phyloP scores from a whole-genome alignment of 805 yeast genomes.

The Lipomyces japonicus region DNA sequence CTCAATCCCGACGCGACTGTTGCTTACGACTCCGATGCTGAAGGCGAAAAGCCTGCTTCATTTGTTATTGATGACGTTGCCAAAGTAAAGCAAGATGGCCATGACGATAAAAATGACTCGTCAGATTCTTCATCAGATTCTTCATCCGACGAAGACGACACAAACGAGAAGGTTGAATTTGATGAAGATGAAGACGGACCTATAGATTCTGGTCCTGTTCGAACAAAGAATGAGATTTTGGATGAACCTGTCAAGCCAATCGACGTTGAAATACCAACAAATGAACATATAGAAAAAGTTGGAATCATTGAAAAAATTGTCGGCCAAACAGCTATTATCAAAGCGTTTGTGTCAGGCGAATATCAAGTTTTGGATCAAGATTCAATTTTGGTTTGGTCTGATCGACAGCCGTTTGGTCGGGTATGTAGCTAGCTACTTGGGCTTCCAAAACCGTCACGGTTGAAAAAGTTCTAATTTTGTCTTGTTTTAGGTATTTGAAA shows the following conservation, averaged over 20 bases:
- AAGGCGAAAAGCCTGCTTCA: conserved; percentile 2
- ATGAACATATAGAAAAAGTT: conserved; percentile 63
- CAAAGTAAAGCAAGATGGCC: conserved; percentile 1
- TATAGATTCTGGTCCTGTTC: conserved; percentile 56
- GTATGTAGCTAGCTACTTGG: conserved; percentile 41
- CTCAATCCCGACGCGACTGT: conserved; percentile 12
- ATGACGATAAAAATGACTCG: conserved; percentile 4
- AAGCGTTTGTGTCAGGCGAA: conserved; percentile 76
- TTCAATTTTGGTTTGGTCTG: conserved; percentile 73
- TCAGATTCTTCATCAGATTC: conserved; percentile 10
- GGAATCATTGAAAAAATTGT: conserved; percentile 69
- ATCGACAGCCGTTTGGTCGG: conserved; percentile 66
- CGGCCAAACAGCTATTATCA: conserved; percentile 66
- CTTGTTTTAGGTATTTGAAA: conserved; percentile 47
- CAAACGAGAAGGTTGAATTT: conserved; percentile 4
- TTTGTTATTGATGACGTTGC: conserved; percentile 12
- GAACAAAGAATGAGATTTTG: conserved; percentile 68
- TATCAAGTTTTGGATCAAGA: conserved; percentile 70
- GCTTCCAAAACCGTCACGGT: not conserved
- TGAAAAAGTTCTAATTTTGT: not conserved
- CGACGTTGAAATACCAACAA: conserved; percentile 55
- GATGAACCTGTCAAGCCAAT: conserved; percentile 66
- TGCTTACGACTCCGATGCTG: conserved; percentile 17
- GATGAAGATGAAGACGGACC: conserved; percentile 31
- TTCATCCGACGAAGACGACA: conserved; percentile 21